phyloP scores from a whole-genome alignment of 2,329 filamentous ascomycete species.

The Capronia coronata region DNA sequence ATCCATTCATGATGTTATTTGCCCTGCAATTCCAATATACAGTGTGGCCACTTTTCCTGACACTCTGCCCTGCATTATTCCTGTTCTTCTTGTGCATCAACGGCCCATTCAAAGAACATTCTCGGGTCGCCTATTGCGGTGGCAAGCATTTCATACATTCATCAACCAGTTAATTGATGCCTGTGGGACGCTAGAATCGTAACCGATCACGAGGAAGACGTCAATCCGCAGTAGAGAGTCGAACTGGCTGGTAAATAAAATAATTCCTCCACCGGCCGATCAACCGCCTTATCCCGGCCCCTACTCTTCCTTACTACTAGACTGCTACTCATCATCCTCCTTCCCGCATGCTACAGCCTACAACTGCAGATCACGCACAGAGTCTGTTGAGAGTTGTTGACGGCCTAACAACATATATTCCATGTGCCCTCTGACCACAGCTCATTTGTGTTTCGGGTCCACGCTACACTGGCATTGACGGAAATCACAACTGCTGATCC shows the following conservation, averaged over 20 bases:
- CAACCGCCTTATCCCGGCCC: not conserved
- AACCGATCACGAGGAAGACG: no score
- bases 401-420: constrained; percentile 4
- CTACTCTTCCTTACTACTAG: not conserved
- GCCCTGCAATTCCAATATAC: no score
- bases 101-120: constrained; percentile 3
- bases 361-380: not conserved
- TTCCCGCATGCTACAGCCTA: no score
- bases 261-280: not conserved
- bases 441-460: constrained; percentile 10
- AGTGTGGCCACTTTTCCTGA: no score
- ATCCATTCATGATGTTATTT: not conserved
- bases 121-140: not conserved
- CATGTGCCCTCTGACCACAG: constrained; percentile 7
- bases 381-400: not conserved
- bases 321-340: no score
- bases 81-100: no score
- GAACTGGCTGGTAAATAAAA: no score
- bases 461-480: constrained; percentile 2
- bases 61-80: constrained; percentile 2
- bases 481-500: constrained; percentile 8
- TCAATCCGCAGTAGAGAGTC: no score
- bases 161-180: no score
- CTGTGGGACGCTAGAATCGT: no score
- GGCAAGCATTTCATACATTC: not conserved